phyloP scores from a whole-genome alignment of 1,139 yeast species.

The Neolecta irregularis region DNA sequence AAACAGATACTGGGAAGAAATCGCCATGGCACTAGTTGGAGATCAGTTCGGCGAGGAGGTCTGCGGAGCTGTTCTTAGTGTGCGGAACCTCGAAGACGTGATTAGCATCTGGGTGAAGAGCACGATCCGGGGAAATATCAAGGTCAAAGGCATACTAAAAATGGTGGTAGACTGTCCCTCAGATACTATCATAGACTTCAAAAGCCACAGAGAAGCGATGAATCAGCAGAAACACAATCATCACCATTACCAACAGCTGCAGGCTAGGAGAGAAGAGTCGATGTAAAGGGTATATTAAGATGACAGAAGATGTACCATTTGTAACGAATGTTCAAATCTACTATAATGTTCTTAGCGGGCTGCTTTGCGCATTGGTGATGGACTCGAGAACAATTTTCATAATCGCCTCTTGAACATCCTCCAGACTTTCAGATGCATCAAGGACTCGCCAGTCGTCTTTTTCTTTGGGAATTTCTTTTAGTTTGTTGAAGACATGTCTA shows the following conservation, averaged over 20 bases:
- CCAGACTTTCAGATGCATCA: slow-evolving; percentile 48
- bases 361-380: too few relatives aligned
- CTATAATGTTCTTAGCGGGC: too few relatives aligned
- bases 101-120: slow-evolving; percentile 24
- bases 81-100: slow-evolving; percentile 25
- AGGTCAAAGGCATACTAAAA: slow-evolving; percentile 17
- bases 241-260: too few relatives aligned
- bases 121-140: slow-evolving; percentile 14
- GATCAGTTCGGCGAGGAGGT: slow-evolving; percentile 21
- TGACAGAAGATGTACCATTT: too few relatives aligned
- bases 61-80: slow-evolving; percentile 26
- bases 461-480: slow-evolving; percentile 20
- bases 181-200: slow-evolving; percentile 13
- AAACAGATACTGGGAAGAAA: slow-evolving; percentile 24
- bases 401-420: slow-evolving; percentile 33
- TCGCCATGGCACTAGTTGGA: slow-evolving; percentile 23
- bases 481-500: slow-evolving; percentile 36
- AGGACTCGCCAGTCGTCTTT: slow-evolving; percentile 29
- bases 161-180: slow-evolving; percentile 19
- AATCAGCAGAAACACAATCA: too few relatives aligned
- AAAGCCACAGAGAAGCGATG: slow-evolving; percentile 6
- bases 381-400: too few relatives aligned
- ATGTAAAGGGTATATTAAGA: too few relatives aligned
- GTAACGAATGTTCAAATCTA: too few relatives aligned
- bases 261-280: too few relatives aligned